phyloP scores from a whole-genome alignment of 805 yeast species.

The Teunomyces funiuensis region DNA sequence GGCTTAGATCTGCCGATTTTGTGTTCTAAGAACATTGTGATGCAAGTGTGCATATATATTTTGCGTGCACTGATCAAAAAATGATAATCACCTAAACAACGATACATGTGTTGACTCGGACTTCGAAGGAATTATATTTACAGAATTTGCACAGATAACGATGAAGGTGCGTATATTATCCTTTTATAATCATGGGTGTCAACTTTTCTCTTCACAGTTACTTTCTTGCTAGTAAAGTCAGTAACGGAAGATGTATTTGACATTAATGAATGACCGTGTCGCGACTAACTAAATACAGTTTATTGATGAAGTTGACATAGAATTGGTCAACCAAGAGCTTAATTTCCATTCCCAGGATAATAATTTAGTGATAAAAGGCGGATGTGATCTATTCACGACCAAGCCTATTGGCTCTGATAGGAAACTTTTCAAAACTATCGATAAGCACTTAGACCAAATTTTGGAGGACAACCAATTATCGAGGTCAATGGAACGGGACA shows the following conservation, averaged over 20 bases:
- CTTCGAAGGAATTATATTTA: neutral
- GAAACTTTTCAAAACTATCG: conserved; percentile 84
- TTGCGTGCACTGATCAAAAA: conserved; percentile 6
- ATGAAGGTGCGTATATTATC: conserved; percentile 3
- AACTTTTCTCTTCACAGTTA: too few relatives aligned
- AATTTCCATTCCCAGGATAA: conserved; percentile 41
- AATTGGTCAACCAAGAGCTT: conserved; percentile 81
- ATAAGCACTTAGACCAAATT: conserved; percentile 66
- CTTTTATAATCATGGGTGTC: neutral
- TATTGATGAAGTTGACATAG: conserved; percentile 92
- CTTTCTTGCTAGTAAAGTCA: neutral
- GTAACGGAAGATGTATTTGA: neutral
- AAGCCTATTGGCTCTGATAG: conserved; percentile 90
- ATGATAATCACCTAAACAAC: conserved; percentile 18
- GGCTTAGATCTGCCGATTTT: conserved; percentile 2
- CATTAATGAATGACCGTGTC: conserved; percentile 2
- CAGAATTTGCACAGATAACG: neutral
- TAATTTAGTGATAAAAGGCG: conserved; percentile 64
- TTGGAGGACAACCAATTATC: conserved; percentile 45
- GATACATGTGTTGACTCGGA: conserved; percentile 1
- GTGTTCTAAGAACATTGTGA: conserved; percentile 1
- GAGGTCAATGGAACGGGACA: conserved; percentile 37
- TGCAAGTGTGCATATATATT: conserved; percentile 1
- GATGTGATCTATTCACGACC: conserved; percentile 91
- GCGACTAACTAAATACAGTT: conserved; percentile 47